Percentiles rank a stretch among this genome's conserved stretches.
Conservation (phyloP, 257 asterid species). For the Capsicum rhomboideum region DNA sequence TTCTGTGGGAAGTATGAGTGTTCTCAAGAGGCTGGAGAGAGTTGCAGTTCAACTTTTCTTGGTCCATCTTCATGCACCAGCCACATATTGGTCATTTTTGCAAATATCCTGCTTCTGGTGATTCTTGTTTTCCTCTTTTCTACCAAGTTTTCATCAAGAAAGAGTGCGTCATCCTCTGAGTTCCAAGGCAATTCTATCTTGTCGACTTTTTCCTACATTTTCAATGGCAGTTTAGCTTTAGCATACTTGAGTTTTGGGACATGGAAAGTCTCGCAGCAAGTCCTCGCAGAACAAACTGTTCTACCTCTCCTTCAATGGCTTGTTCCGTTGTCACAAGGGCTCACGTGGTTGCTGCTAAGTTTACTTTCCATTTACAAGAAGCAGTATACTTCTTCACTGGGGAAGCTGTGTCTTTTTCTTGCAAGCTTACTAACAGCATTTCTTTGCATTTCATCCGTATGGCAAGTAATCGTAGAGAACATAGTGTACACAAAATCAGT, state of each 20-base stretch:
- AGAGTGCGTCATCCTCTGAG: background rate
- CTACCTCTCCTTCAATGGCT: constrained; percentile 15
- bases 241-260: constrained; percentile 6
- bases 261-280: background rate
- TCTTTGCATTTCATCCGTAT: constrained; percentile 10
- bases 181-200: background rate
- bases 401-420: constrained; percentile 1
- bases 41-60: background rate
- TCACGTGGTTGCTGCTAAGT: constrained; percentile 9
- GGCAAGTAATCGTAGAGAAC: background rate
- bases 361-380: background rate
- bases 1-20: constrained; percentile 14
- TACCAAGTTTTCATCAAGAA: background rate
- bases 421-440: constrained; percentile 6
- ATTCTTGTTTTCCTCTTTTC: background rate
- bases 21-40: background rate
- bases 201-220: background rate
- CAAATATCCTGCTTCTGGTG: constrained; percentile 1
- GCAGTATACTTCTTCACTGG: background rate
- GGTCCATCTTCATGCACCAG: constrained; percentile 14
- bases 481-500: background rate
- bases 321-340: constrained; percentile 8
- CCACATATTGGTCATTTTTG: constrained; percentile 6
- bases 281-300: background rate
- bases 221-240: constrained; percentile 6